Evolutionary conservation across 768 basidiomycete genomes (phyloP).

Genomic region (Sistotremastrum suecicum): DNA sequence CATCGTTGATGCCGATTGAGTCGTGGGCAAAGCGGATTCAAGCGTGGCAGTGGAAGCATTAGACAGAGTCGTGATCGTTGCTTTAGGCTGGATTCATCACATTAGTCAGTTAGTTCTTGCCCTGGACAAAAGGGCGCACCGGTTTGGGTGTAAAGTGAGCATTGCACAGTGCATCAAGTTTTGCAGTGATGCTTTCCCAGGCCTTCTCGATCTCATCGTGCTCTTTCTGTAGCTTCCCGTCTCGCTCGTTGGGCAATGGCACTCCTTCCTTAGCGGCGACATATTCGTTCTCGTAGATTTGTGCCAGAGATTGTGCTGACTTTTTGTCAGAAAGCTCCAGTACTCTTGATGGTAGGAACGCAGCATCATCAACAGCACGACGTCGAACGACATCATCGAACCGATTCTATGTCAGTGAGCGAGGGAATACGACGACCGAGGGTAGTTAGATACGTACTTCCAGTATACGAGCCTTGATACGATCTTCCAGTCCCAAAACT

Average conservation of each 20-base stretch:
- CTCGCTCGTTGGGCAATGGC: slow-evolving; percentile 53
- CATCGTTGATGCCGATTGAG: slow-evolving; percentile 59
- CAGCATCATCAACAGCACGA: slow-evolving; percentile 62
- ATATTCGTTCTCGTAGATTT: slow-evolving; percentile 94
- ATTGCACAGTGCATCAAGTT: slow-evolving; percentile 89
- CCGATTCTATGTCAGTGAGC: slow-evolving; percentile 21
- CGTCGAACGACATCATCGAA: slow-evolving; percentile 92
- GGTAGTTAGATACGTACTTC: slow-evolving; percentile 30
- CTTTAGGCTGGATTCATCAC: slow-evolving; percentile 54
- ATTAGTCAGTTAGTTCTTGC: neutral
- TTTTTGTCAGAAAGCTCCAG: slow-evolving; percentile 85
- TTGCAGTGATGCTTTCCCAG: slow-evolving; percentile 78
- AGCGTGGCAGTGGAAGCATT: slow-evolving; percentile 71
- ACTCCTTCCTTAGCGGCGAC: slow-evolving; percentile 48
- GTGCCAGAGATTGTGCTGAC: slow-evolving; percentile 78
- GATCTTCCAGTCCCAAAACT: slow-evolving; percentile 71
- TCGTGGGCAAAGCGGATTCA: slow-evolving; percentile 84
- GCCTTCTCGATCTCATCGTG: slow-evolving; percentile 72
- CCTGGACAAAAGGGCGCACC: slow-evolving; percentile 29
- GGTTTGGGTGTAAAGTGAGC: slow-evolving; percentile 91
- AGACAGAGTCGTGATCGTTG: slow-evolving; percentile 67
- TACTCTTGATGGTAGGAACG: slow-evolving; percentile 81
- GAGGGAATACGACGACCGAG: neutral
- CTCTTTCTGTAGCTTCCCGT: slow-evolving; percentile 78
- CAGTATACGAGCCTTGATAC: slow-evolving; percentile 79